A percentile compares a stretch with the other conserved stretches of the same genome.
Evolutionary conservation across 495 filamentous ascomycete genomes (phyloP).

Genomic region (Annulohypoxylon bovei): DNA sequence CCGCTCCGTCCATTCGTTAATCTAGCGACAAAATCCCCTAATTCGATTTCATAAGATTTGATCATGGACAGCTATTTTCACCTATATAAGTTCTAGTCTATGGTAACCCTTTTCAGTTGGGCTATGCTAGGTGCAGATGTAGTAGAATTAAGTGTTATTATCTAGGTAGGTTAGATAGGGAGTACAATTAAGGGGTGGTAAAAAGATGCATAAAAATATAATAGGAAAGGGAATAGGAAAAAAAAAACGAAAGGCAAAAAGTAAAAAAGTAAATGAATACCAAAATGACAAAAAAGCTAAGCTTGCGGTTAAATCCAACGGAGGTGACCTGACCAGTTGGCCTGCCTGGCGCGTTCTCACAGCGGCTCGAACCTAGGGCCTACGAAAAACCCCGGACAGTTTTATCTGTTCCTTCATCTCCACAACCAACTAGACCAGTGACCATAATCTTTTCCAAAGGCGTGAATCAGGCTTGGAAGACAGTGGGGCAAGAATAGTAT

Average conservation of each 20-base stretch:
- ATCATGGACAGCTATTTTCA: too few species aligned
- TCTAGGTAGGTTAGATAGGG: too few species aligned
- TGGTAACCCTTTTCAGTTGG: too few species aligned
- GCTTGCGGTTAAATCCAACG: not conserved
- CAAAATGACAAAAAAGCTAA: not conserved
- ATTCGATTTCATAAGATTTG: too few species aligned
- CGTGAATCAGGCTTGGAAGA: not conserved
- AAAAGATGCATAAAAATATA: not conserved
- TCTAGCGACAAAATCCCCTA: too few species aligned
- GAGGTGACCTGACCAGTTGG: not conserved
- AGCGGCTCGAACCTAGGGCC: not conserved
- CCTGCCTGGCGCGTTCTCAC: not conserved
- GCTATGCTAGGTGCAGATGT: too few species aligned
- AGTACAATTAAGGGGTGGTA: too few species aligned
- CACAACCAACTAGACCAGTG: not conserved
- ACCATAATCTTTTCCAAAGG: not conserved
- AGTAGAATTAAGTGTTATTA: too few species aligned
- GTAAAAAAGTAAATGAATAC: not conserved
- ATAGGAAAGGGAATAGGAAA: not conserved
- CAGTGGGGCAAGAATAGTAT: not conserved
- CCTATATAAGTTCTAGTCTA: too few species aligned
- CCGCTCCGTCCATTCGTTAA: too few species aligned
- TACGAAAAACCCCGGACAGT: not conserved
- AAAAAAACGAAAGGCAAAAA: not conserved
- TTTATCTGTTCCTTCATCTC: not conserved